Evolutionary conservation across 495 filamentous ascomycete genomes (phyloP).

Genomic region (Podospora appendiculata): DNA sequence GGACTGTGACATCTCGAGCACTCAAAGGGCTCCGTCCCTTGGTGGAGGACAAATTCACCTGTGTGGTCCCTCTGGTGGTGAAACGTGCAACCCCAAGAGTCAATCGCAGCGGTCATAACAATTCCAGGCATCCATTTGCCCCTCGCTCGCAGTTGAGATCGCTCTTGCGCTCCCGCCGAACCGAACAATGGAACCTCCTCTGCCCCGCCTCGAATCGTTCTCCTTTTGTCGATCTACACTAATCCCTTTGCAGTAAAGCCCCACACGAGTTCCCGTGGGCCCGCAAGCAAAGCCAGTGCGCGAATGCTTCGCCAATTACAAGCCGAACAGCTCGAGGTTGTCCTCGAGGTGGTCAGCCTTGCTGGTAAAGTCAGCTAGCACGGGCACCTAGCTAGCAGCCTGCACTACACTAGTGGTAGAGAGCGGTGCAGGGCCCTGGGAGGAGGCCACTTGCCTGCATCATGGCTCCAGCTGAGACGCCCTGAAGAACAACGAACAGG

Average conservation of each 20-base stretch:
- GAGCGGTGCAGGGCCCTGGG: background rate
- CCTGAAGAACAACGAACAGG: too few relatives aligned
- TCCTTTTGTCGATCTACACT: background rate
- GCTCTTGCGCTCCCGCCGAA: background rate
- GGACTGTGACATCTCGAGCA: too few relatives aligned
- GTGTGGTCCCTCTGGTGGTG: too few relatives aligned
- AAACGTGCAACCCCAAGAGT: too few relatives aligned
- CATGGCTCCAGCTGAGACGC: background rate
- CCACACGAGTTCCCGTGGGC: background rate
- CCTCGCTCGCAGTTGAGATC: background rate
- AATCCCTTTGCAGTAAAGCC: conserved; percentile 3
- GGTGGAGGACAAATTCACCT: too few relatives aligned
- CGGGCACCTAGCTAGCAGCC: background rate
- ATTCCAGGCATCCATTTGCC: background rate
- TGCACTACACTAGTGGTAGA: too few relatives aligned
- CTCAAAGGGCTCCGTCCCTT: too few relatives aligned
- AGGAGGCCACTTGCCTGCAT: background rate
- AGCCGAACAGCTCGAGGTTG: background rate
- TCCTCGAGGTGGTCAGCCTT: background rate
- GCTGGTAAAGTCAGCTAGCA: background rate
- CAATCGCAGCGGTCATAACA: too few relatives aligned
- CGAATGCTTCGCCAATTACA: too few relatives aligned
- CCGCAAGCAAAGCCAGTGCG: background rate
- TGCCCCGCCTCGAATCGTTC: background rate
- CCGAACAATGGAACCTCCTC: background rate